Conservation (phyloP, 2,329 filamentous ascomycete species). For the Juglanconis sp. region DNA sequence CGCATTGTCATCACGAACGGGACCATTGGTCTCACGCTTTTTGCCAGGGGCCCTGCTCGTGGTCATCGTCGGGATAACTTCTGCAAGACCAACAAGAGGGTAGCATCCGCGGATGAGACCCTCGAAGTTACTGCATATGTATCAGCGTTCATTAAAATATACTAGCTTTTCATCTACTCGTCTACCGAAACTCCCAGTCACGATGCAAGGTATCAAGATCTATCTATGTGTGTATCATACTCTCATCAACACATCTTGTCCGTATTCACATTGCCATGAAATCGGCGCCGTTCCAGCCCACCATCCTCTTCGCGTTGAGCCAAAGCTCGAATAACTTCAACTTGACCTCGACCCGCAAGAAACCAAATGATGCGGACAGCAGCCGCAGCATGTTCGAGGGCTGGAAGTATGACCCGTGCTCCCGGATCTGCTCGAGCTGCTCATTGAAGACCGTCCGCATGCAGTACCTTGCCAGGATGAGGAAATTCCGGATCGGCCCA, state of each 20-base stretch:
- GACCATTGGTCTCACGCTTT: not conserved
- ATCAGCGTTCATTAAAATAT: not conserved
- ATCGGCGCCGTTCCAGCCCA: conserved; percentile 25
- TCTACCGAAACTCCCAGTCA: conserved; percentile 10
- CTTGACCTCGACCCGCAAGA: conserved; percentile 59
- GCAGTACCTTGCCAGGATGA: conserved; percentile 68
- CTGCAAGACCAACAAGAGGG: not conserved
- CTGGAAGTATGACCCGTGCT: conserved; percentile 54
- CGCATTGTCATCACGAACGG: no score
- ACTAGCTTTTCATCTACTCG: not conserved
- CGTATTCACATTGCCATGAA: conserved; percentile 9
- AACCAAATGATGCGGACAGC: conserved; percentile 55
- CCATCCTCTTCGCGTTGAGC: conserved; percentile 51
- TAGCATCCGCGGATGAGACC: not conserved
- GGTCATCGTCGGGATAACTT: no score
- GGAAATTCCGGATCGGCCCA: conserved; percentile 62
- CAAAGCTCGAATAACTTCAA: conserved; percentile 62
- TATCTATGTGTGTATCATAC: conserved; percentile 5
- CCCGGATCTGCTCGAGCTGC: conserved; percentile 55
- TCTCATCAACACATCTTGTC: not conserved
- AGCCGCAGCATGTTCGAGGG: conserved; percentile 54
- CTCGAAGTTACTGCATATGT: not conserved
- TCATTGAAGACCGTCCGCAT: conserved; percentile 64
- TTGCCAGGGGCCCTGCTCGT: not conserved
- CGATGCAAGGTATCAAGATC: conserved; percentile 17